A percentile compares a stretch with the other conserved stretches of the same genome.
Evolutionary conservation across 2,329 filamentous ascomycete species (phyloP).

Genomic region (Aspergillus versicolor): DNA sequence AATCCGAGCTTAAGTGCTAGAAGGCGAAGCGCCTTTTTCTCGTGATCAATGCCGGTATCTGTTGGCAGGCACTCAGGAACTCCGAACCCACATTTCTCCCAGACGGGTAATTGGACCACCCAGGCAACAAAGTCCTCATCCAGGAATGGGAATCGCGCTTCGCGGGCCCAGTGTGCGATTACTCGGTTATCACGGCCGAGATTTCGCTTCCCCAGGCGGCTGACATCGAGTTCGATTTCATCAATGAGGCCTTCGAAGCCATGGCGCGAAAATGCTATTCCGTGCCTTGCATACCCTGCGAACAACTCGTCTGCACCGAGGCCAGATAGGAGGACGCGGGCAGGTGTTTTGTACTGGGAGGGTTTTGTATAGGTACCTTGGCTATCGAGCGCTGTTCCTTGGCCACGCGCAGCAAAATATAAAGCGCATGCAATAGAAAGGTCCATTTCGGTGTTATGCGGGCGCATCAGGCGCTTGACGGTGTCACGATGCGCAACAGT

Average conservation of each 20-base stretch:
- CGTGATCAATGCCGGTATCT: conserved; percentile 61
- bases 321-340: conserved; percentile 84
- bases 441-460: conserved; percentile 98
- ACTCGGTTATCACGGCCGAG: conserved; percentile 90
- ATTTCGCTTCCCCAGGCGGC: conserved; percentile 86
- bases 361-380: conserved; percentile 17
- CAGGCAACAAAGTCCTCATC: conserved; percentile 84
- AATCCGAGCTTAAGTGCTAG: conserved; percentile 74
- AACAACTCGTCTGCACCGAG: conserved; percentile 96
- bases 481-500: conserved; percentile 65
- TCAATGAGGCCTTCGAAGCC: conserved; percentile 72
- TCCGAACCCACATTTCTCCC: conserved; percentile 88
- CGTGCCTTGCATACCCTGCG: conserved; percentile 85
- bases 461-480: conserved; percentile 77
- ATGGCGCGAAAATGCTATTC: conserved; percentile 67
- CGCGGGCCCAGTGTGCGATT: conserved; percentile 83
- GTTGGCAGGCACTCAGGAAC: conserved; percentile 34
- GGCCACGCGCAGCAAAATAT: conserved; percentile 88
- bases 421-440: conserved; percentile 88
- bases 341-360: conserved; percentile 62
- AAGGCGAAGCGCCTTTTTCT: conserved; percentile 77
- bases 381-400: conserved; percentile 49
- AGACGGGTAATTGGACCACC: conserved; percentile 71
- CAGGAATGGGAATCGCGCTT: conserved; percentile 86
- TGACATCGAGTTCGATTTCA: conserved; percentile 82